Evolutionary conservation across 2,329 filamentous ascomycete genomes (phyloP).

Genomic region (Fusarium beomiforme): DNA sequence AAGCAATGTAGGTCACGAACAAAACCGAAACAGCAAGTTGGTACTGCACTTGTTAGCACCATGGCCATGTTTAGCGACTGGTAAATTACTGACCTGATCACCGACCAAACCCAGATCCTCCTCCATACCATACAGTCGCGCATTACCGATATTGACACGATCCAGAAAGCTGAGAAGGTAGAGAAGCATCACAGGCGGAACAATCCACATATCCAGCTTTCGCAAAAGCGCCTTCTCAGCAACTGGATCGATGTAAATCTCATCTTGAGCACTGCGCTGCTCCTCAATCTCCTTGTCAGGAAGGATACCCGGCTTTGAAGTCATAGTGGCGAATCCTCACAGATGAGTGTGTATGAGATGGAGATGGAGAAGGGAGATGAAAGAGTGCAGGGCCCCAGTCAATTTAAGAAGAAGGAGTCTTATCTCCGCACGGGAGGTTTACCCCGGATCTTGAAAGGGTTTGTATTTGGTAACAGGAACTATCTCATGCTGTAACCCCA

Average conservation of each 20-base stretch:
- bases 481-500: constrained; percentile 15
- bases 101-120: constrained; percentile 66
- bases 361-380: not conserved
- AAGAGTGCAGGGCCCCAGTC: not conserved
- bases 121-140: constrained; percentile 70
- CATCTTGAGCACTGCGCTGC: constrained; percentile 19
- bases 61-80: no score
- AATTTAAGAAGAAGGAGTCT: constrained; percentile 25
- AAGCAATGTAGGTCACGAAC: constrained; percentile 51
- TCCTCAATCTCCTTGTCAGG: constrained; percentile 37
- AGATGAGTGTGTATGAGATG: not conserved
- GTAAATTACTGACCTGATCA: constrained; percentile 45
- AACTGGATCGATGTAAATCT: constrained; percentile 44
- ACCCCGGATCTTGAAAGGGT: constrained; percentile 25
- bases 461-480: constrained; percentile 10
- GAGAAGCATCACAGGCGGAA: constrained; percentile 69
- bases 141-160: constrained; percentile 62
- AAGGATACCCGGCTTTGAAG: constrained; percentile 19
- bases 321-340: constrained; percentile 16
- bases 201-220: constrained; percentile 70
- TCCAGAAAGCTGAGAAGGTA: constrained; percentile 59
- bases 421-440: constrained; percentile 29
- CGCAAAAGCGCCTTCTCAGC: constrained; percentile 55
- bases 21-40: constrained; percentile 53
- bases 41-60: constrained; percentile 54